These are phyloP conservation scores for Westerdykella sp. DNA, from an alignment of 2,329 filamentous ascomycete genomes.

Conservation along the genomic window DNA sequence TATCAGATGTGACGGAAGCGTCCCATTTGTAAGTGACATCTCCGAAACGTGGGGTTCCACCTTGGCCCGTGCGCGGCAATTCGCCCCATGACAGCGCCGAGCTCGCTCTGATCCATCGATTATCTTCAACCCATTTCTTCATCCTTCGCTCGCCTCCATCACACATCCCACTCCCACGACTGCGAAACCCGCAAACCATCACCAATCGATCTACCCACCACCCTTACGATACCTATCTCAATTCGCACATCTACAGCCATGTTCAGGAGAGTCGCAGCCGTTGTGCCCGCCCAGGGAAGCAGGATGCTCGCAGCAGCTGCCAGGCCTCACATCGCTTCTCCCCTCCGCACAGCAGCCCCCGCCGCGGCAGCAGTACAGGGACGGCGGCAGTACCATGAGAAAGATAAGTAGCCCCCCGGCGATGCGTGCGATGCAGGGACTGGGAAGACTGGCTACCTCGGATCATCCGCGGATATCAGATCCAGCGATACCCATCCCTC, in stretches of 20 bases:
- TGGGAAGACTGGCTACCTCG: not conserved
- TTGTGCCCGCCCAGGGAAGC: constrained; percentile 49
- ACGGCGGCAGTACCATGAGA: constrained; percentile 57
- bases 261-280: constrained; percentile 53
- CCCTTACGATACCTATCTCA: constrained; percentile 7
- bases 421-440: constrained; percentile 2
- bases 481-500: not conserved
- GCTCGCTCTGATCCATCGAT: constrained; percentile 7
- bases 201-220: constrained; percentile 9
- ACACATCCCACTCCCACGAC: constrained; percentile 9
- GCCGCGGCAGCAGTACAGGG: constrained; percentile 34
- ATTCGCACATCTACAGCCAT: constrained; percentile 33
- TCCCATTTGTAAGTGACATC: constrained; percentile 4
- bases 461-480: not conserved
- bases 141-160: constrained; percentile 5
- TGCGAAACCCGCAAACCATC: constrained; percentile 15
- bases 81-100: constrained; percentile 21
- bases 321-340: constrained; percentile 45
- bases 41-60: constrained; percentile 20
- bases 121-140: constrained; percentile 12
- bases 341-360: constrained; percentile 41
- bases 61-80: constrained; percentile 10
- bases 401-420: constrained; percentile 47
- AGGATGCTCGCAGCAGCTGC: constrained; percentile 45
- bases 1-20: no score